Base-by-base conservation (phyloP, 108 stramenopile genomes). In the Pseudonitzschia multiseries region DNA sequence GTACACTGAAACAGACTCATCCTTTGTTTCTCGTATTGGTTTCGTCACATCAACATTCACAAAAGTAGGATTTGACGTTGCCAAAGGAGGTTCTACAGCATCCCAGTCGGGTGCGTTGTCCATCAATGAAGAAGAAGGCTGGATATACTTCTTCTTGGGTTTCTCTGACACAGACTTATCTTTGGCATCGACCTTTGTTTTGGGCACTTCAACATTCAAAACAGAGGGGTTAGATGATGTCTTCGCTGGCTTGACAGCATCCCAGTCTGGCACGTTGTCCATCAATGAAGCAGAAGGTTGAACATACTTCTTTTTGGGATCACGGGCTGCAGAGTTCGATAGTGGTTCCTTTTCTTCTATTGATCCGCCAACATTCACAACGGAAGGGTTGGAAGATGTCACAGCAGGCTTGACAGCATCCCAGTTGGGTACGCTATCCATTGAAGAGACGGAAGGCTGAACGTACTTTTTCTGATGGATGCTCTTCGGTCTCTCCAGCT, bases 41-140 rank as follows among this genome's bases (percentile, higher is more conserved):
- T n/a, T 41, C 29, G 32, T 26, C 32, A 40, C 61, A 1, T 62
- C 61, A 36, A 62, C 61, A 62, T 33, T 62, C 8, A 62, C 61
- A 62, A 62, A 24, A 40, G 61, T 29, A 17, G 61, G 61, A 32
- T 62, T 62, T 3, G 61, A 31, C 10, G 33, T 36, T 62, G 61
- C 20, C 8, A n/a, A 40, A 62, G 61, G 27, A 10, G 61, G 61
- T 32, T 62, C 14, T 8, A 17, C 32, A 3, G 40, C 40, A 62
- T 62, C 61, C 32, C 40, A 62, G 33, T 62, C 61, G 2, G 61
- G 61, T 15, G 61, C 61, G 29, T 62, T 62, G 10, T 62, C 61
- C 61, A 62, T 62, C 61, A 0, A 33, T 8, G 61, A 62, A 13
- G 61, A 17, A 1, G 57, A 31, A 26, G 57, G 57, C 26, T 59